Base-by-base conservation (phyloP, 805 yeast genomes). In the Teunomyces barrocoloradensis region DNA sequence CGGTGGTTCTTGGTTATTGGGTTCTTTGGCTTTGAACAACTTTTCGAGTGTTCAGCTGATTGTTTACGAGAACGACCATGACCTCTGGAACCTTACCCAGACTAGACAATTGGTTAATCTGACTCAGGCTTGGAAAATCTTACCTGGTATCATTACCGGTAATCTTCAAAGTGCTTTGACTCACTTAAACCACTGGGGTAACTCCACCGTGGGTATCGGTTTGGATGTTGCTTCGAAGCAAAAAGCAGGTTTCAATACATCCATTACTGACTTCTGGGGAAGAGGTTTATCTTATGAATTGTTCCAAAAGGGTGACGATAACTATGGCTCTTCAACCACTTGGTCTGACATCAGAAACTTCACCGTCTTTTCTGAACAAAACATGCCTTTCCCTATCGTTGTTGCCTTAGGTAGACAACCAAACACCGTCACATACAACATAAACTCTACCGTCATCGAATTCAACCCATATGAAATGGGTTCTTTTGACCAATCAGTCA, bases 1-100 rank as follows among this genome's bases (percentile, higher is more conserved):
- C 12, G 96, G 96, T 28, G 96, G 96, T 23, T 78, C 87, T 11
- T 89, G 96, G 96, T 70, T 87, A 42, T 72, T 88, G 23, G 85
- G 88, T 1, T 77, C 91, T 7, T 64, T 89, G 27, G 81, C 79
- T 0, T 71, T 78, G 59, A 87, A 89, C 61, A 82, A 84, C 59
- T 89, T 86, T 83, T 80, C 90, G 7, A 71, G 86, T 10, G 80
- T 88, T 20, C 84, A 82, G 53, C 81, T 73, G 2, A 78, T 88
- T 20, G 70, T 70, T 2, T 49, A 42, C 20, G 64, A 66, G 17
- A 52, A 68, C 44, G 59, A 62, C 3, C 39, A 63, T 43, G 66
- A 67, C 48, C 43, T 67, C 6, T 71, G 74, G 77, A 67, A 70
- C 50, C 51, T 68, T 39, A 65, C 71, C 9, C 44, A 47, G 7